These are phyloP conservation scores for Ambrosiella xylebori DNA, from an alignment of 2,329 filamentous ascomycete genomes.

Conservation along the genomic window DNA sequence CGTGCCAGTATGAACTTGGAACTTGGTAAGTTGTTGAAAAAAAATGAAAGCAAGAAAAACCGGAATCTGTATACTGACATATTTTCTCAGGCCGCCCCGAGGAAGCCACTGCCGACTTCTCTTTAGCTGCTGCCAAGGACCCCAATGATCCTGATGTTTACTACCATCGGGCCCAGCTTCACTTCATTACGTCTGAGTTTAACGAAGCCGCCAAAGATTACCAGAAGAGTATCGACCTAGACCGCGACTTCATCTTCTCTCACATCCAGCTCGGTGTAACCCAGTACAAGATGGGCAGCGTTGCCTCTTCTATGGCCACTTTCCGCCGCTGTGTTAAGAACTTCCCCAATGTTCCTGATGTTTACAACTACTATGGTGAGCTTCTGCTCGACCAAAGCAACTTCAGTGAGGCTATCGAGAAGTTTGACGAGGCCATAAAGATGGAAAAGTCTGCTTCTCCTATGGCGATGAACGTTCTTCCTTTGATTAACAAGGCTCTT, in stretches of 20 bases:
- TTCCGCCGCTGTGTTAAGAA: constrained; percentile 97
- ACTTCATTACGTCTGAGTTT: constrained; percentile 94
- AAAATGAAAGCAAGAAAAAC: neutral
- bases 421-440: constrained; percentile 96
- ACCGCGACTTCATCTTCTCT: constrained; percentile 94
- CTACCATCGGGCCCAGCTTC: constrained; percentile 95
- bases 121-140: constrained; percentile 69
- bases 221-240: constrained; percentile 95
- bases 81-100: constrained; percentile 44
- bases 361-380: constrained; percentile 99
- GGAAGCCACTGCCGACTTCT: constrained; percentile 77
- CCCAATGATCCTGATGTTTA: constrained; percentile 87
- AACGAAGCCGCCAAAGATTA: constrained; percentile 93
- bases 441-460: constrained; percentile 94
- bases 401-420: constrained; percentile 86
- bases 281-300: constrained; percentile 98
- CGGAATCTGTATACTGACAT: constrained; percentile 6
- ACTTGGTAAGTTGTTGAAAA: constrained; percentile 32
- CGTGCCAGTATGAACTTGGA: constrained; percentile 95
- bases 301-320: constrained; percentile 95
- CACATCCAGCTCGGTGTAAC: constrained; percentile 98
- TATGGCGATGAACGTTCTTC: constrained; percentile 91
- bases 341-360: constrained; percentile 88
- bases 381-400: constrained; percentile 92
- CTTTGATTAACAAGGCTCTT: constrained; percentile 95